Evolutionary conservation across 2,329 filamentous ascomycete species (phyloP).

Genomic region (Claviceps cyperi): DNA sequence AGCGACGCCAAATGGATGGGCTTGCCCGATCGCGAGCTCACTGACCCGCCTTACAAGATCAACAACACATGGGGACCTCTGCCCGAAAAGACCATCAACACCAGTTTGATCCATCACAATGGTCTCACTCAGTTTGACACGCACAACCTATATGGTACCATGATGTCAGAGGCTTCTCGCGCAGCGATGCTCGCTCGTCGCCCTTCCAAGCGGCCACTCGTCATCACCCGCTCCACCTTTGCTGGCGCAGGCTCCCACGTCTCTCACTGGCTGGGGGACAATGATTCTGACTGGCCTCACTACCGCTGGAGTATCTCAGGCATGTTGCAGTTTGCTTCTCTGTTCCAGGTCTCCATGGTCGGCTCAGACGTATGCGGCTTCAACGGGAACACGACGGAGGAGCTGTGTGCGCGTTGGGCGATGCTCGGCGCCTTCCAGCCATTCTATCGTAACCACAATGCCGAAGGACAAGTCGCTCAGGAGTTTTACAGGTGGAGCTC

Average conservation of each 20-base stretch:
- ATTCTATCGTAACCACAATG: conserved; percentile 55
- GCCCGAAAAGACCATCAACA: conserved; percentile 47
- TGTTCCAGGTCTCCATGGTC: conserved; percentile 56
- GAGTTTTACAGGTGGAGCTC: conserved; percentile 54
- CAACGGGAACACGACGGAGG: conserved; percentile 43
- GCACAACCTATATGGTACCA: conserved; percentile 62
- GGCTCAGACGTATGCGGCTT: conserved; percentile 70
- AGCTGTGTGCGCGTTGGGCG: conserved; percentile 52
- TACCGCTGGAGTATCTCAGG: conserved; percentile 44
- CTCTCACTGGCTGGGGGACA: conserved; percentile 41
- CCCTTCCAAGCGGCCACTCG: conserved; percentile 47
- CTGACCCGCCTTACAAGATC: conserved; percentile 10
- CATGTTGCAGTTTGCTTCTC: conserved; percentile 45
- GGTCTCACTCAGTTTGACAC: conserved; percentile 58
- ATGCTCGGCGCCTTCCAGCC: conserved; percentile 50
- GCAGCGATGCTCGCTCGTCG: conserved; percentile 52
- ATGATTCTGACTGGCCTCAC: conserved; percentile 35
- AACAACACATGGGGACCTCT: conserved; percentile 25
- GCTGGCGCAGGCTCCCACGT: conserved; percentile 54
- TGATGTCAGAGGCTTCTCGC: conserved; percentile 57
- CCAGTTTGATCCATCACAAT: conserved; percentile 53
- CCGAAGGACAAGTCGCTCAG: conserved; percentile 29
- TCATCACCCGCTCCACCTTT: conserved; percentile 66
- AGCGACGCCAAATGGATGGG: conserved; percentile 5
- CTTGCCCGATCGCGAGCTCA: conserved; percentile 9